Base-by-base conservation (phyloP, 2,329 filamentous ascomycete species). In the Huntiella decipiens region DNA sequence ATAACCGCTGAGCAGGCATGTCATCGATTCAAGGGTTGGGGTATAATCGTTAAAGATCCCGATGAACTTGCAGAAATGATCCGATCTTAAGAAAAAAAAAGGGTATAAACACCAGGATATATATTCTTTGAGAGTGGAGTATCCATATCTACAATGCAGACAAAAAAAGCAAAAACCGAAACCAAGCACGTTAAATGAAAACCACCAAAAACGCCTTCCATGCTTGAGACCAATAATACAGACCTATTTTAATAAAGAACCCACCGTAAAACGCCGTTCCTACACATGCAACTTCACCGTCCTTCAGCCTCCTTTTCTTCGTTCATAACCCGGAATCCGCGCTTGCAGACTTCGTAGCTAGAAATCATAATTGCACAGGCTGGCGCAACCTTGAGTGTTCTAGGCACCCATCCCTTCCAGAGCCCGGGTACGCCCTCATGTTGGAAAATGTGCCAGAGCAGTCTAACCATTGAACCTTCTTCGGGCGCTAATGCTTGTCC, bases 281-380 rank as follows among this genome's bases (percentile, higher is more conserved):
- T 13, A 40, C 31, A 35, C 7, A 33, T 31, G 15, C 35, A 38
- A 38, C 40, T 37, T 44, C 15, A 31, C 34, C 13, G 43, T 32
- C 16, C 31, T 13, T n/a, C 16, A 10, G 33, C 36, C 32, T 44
- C 39, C 28, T 48, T 57, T 33, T 59, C 63, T 56, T 73, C 68
- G 50, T 96, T 95, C 43, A 84, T 74, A 8, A 73, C 71, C 45
- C 76, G 70, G 32, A 92, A 92, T 58, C 82, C 78, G 60, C 82
- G 79, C 69, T 98, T 98, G 43, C 91, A 87, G 34, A 96, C 74
- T 61, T 98, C 91, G 60, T 96, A 98, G 58, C 81, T 94, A 58
- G 84, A 92, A 58, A 98, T 96, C 91, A 98, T 98, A 58, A 98
- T 96, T 22, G 91, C 91, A 62, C 91, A 98, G 0, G 88, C 85